Conservation (phyloP, 2,329 filamentous ascomycete genomes). For the Apiospora pterosperma region DNA sequence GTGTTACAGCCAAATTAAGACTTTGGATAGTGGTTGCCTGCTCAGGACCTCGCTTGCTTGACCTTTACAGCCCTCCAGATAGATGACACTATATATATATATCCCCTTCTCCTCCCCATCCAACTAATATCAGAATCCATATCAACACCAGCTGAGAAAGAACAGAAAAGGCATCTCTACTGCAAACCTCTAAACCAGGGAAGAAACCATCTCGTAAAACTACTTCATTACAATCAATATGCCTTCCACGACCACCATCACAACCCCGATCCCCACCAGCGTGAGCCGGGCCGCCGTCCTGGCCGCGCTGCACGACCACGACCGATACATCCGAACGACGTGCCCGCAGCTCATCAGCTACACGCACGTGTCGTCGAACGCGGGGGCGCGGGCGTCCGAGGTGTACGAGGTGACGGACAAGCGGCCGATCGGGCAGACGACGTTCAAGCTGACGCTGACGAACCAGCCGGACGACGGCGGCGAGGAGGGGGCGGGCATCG, state of each 20-base stretch:
- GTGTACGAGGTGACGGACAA: conserved; percentile 23
- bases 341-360: conserved; percentile 21
- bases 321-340: conserved; percentile 31
- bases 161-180: no score
- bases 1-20: no score
- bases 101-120: no score
- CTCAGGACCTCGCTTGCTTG: no score
- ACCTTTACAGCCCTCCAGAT: no score
- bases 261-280: conserved; percentile 29
- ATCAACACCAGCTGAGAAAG: no score
- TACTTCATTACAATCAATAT: conserved; percentile 12
- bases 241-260: conserved; percentile 34
- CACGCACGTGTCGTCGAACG: conserved; percentile 8
- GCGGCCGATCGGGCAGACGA: conserved; percentile 38
- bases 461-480: conserved; percentile 17
- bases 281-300: conserved; percentile 17
- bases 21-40: no score
- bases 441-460: conserved; percentile 22
- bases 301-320: conserved; percentile 41
- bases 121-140: background rate
- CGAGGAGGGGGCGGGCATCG: conserved; percentile 18
- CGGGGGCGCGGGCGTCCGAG: conserved; percentile 11
- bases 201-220: background rate
- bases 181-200: no score
- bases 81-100: no score